phyloP scores from a whole-genome alignment of 2,329 filamentous ascomycete species.

The Macroventuria anomochaeta region DNA sequence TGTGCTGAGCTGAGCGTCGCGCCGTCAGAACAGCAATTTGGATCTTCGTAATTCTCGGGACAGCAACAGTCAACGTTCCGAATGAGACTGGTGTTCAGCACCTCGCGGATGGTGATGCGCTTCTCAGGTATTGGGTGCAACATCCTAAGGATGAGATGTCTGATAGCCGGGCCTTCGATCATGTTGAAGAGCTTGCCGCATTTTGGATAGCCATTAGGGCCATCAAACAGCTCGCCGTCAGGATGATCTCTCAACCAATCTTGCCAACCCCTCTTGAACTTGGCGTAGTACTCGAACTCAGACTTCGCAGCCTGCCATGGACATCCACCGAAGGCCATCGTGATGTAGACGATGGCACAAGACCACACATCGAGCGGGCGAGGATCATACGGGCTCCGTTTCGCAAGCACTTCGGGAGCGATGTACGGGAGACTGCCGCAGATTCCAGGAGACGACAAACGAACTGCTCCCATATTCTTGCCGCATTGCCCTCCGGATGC shows the following conservation, averaged over 20 bases:
- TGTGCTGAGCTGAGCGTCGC: slow-evolving; percentile 47
- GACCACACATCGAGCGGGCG: slow-evolving; percentile 86
- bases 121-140: slow-evolving; percentile 77
- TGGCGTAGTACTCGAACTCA: slow-evolving; percentile 64
- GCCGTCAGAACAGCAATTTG: slow-evolving; percentile 65
- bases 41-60: slow-evolving; percentile 71
- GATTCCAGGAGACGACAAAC: slow-evolving; percentile 77
- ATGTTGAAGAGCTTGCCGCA: slow-evolving; percentile 70
- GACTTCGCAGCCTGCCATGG: slow-evolving; percentile 75
- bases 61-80: slow-evolving; percentile 81
- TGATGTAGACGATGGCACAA: slow-evolving; percentile 81
- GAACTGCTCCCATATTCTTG: slow-evolving; percentile 72
- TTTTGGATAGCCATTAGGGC: slow-evolving; percentile 66
- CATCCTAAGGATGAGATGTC: slow-evolving; percentile 79
- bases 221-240: slow-evolving; percentile 60
- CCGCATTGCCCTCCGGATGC: slow-evolving; percentile 76
- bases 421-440: slow-evolving; percentile 88
- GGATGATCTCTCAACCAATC: slow-evolving; percentile 67
- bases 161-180: slow-evolving; percentile 68
- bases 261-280: slow-evolving; percentile 71
- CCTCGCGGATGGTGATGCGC: slow-evolving; percentile 72
- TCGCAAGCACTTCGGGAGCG: slow-evolving; percentile 80
- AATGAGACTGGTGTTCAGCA: slow-evolving; percentile 74
- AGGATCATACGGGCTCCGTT: slow-evolving; percentile 72
- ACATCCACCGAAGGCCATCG: slow-evolving; percentile 73